Evolutionary conservation across 805 yeast species (phyloP).

Genomic region (Komagataella phaffii): DNA sequence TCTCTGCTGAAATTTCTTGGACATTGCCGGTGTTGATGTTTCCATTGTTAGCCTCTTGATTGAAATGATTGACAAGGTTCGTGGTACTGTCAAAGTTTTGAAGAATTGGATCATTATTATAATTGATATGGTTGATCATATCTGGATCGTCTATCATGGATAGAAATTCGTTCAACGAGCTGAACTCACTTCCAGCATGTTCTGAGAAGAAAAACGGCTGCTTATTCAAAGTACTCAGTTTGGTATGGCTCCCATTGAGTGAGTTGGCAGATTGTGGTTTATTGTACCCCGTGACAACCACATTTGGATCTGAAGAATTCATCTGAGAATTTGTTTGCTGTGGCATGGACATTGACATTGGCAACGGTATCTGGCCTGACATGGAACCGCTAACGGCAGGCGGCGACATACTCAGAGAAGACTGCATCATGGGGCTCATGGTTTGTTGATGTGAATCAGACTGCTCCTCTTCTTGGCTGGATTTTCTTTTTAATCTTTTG

Average conservation of each 20-base stretch:
- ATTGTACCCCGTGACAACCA: background rate
- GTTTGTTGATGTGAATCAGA: background rate
- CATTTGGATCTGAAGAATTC: background rate
- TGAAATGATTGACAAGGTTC: slow-evolving; percentile 1
- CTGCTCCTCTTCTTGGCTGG: background rate
- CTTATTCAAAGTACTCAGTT: slow-evolving; percentile 22
- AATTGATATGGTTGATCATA: slow-evolving; percentile 29
- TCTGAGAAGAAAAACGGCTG: slow-evolving; percentile 80
- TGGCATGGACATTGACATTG: background rate
- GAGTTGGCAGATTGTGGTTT: background rate
- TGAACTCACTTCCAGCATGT: slow-evolving; percentile 86
- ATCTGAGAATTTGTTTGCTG: background rate
- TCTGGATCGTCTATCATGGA: slow-evolving; percentile 85
- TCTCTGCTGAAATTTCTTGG: background rate
- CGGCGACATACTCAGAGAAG: background rate
- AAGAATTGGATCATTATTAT: slow-evolving; percentile 21
- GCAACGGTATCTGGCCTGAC: background rate
- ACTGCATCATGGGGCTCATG: background rate
- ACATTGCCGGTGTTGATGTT: background rate
- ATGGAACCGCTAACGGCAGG: background rate
- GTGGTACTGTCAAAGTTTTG: slow-evolving; percentile 18
- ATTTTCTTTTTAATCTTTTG: slow-evolving; percentile 5
- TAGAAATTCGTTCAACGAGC: slow-evolving; percentile 77
- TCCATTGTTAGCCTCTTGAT: slow-evolving; percentile 1
- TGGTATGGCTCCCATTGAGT: background rate